A percentile compares a stretch with the other conserved stretches of the same genome.
Conservation (phyloP, 2,329 filamentous ascomycete species). For the Diaporthe velutina region DNA sequence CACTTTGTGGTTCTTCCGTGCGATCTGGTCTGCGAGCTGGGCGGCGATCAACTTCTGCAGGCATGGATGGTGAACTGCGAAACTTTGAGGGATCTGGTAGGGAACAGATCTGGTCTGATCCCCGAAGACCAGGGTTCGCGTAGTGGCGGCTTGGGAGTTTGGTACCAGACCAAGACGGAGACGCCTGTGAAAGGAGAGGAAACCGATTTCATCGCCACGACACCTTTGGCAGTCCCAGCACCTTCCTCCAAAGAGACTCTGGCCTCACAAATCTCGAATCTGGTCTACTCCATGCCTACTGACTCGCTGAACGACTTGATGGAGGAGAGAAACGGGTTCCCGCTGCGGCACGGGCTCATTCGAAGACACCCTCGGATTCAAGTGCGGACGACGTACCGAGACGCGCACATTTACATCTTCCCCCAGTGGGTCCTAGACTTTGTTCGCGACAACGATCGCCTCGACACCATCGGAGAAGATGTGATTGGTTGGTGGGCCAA, state of each 20-base stretch:
- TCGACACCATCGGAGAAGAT: conserved; percentile 92
- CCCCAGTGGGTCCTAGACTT: conserved; percentile 92
- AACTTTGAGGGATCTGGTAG: conserved; percentile 73
- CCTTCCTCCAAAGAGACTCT: conserved; percentile 74
- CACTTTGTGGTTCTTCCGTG: conserved; percentile 95
- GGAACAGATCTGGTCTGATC: conserved; percentile 53
- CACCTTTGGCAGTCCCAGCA: conserved; percentile 72
- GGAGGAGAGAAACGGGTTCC: conserved; percentile 79
- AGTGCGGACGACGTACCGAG: conserved; percentile 86
- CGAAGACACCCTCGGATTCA: conserved; percentile 80
- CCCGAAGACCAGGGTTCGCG: conserved; percentile 51
- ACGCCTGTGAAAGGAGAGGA: conserved; percentile 88
- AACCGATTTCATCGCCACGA: conserved; percentile 89
- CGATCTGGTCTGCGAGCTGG: conserved; percentile 91
- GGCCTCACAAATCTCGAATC: conserved; percentile 76
- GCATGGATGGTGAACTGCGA: conserved; percentile 91
- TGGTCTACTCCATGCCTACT: conserved; percentile 89
- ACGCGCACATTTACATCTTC: conserved; percentile 95
- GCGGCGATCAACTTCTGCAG: conserved; percentile 85
- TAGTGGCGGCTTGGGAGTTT: conserved; percentile 88
- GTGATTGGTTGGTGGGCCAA: conserved; percentile 97
- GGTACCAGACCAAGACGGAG: conserved; percentile 86
- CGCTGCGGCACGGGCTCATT: conserved; percentile 82
- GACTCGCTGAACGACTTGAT: conserved; percentile 88
- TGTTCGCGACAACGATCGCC: conserved; percentile 80